phyloP scores from a whole-genome alignment of 305 asterid species.

The Petunia hybrid region DNA sequence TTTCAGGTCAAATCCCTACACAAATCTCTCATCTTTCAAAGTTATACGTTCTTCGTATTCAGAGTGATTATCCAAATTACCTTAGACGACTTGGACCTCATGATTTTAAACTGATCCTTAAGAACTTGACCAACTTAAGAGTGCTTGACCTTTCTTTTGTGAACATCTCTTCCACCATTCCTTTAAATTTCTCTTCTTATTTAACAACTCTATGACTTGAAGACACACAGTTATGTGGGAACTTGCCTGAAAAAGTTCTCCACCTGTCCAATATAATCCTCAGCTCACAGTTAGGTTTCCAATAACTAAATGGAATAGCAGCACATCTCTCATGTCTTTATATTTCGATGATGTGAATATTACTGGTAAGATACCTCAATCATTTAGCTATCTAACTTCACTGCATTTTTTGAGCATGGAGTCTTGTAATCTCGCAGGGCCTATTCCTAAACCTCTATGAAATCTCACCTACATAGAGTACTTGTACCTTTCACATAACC shows the following conservation, averaged over 20 bases:
- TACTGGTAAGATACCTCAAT: no score
- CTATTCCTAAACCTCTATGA: neutral
- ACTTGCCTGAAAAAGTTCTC: slow-evolving; percentile 18
- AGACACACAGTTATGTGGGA: neutral
- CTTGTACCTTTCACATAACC: slow-evolving; percentile 25
- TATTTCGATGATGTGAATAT: no score
- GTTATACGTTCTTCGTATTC: neutral
- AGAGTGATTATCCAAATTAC: accelerated
- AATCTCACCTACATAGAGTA: neutral
- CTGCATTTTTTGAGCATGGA: slow-evolving; percentile 29
- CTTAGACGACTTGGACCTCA: no score
- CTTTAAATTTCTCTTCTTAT: no score
- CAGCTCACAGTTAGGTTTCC: neutral
- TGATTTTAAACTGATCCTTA: no score
- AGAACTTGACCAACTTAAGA: no score
- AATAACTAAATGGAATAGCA: no score
- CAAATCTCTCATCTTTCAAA: neutral
- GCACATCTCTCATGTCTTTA: neutral
- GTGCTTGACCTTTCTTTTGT: no score
- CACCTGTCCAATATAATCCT: slow-evolving; percentile 28
- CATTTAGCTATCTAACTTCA: neutral
- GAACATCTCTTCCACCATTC: no score
- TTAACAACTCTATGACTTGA: no score
- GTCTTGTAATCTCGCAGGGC: neutral
- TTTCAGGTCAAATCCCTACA: accelerated